Base-by-base conservation (phyloP, 345 rosid genomes). In the Salix suchowensis region DNA sequence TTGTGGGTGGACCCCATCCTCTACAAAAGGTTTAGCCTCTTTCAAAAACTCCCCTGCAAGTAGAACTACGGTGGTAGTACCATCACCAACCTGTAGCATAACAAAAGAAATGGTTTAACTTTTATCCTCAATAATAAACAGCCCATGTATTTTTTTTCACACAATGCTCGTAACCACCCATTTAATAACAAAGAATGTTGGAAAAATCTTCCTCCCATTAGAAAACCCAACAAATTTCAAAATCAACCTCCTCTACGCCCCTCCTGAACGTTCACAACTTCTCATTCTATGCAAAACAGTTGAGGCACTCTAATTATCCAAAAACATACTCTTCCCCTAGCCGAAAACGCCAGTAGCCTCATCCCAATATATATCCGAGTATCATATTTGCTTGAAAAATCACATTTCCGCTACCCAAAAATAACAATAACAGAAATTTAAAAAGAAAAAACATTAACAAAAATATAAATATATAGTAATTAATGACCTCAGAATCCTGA, bases 11-110 rank as follows among this genome's bases (percentile, higher is more conserved):
- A 94, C 99, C 37, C 99, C 99, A 42, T 96, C 97, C 80, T 96
- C 98, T 34, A 96, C 83, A 71, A 94, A 96, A 68, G 99, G 98
- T 77, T 96, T 96, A 61, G 99, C 99, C 88, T 94, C 98, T 87
- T 78, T 96, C 88, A 94, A 78, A 83, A 96, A 94, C 86, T 96
- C 99, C 30, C 90, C 94, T 0, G 98, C 97, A 61, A 96, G 93
- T 4, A 96, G 88, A 72, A 94, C 99, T 24, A 96, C 99, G 1
- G 98, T 94, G 18, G 99, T 94, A 21, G 99, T 96, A 36, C 99
- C 99, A 82, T 96, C 99, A 61, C 99, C 99, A 46, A 94, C 98
- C 98, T 94, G 84, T 71, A 42, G 52, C 48, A 68, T 69, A 82
- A 73, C 64, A 65, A 24, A 26, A 77, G 40, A n/a, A 67, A 23